phyloP scores from a whole-genome alignment of 345 rosid species.

The Bruguiera sexangula region DNA sequence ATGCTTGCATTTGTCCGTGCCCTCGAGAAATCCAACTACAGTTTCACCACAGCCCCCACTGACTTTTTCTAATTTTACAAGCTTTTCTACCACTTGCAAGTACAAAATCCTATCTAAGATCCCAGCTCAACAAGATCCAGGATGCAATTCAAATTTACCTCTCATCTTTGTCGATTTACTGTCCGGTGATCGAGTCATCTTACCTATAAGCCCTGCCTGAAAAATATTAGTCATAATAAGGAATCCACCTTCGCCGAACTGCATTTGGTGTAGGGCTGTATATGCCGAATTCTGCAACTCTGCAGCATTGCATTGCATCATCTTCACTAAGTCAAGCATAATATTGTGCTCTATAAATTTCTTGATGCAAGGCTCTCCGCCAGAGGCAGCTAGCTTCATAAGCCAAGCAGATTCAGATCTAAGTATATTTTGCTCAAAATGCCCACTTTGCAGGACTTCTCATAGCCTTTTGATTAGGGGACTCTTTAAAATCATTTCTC shows the following conservation, averaged over 20 bases:
- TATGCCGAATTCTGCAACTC: slow-evolving; percentile 35
- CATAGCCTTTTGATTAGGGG: slow-evolving; percentile 24
- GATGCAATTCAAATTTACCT: slow-evolving; percentile 23
- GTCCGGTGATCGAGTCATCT: slow-evolving; percentile 20
- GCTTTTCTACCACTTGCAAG: slow-evolving; percentile 30
- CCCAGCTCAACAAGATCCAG: slow-evolving; percentile 8
- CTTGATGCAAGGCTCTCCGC: slow-evolving; percentile 28
- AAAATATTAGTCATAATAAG: slow-evolving; percentile 22
- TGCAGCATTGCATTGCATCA: slow-evolving; percentile 27
- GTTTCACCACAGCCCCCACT: slow-evolving; percentile 22
- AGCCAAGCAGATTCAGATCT: slow-evolving; percentile 32
- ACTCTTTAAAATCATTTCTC: slow-evolving; percentile 27
- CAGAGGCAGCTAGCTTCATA: slow-evolving; percentile 30
- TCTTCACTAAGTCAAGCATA: slow-evolving; percentile 24
- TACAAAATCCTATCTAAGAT: background rate
- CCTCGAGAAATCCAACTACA: slow-evolving; percentile 27
- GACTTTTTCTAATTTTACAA: slow-evolving; percentile 22
- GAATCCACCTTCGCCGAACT: slow-evolving; percentile 24
- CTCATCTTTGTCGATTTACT: slow-evolving; percentile 23
- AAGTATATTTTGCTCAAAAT: slow-evolving; percentile 16
- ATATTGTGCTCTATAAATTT: slow-evolving; percentile 24
- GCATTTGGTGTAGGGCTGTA: slow-evolving; percentile 28
- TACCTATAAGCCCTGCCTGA: slow-evolving; percentile 19
- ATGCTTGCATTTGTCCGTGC: slow-evolving; percentile 25
- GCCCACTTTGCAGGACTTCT: slow-evolving; percentile 21